Conservation (phyloP, 106 monocot species). For the Dactylorhiza incarnata region DNA sequence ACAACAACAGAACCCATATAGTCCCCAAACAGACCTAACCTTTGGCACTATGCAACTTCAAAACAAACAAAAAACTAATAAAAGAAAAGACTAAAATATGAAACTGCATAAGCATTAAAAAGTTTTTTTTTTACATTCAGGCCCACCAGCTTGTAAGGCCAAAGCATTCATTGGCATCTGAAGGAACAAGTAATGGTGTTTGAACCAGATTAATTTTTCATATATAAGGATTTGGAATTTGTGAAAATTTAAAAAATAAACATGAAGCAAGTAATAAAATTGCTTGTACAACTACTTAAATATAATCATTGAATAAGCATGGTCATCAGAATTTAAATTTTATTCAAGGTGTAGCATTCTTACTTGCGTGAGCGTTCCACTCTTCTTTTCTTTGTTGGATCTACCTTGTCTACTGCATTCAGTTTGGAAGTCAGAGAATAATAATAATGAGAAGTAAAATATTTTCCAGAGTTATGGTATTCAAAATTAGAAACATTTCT, state of each 20-base stretch:
- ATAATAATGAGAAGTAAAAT: no score
- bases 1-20: no score
- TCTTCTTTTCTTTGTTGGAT: slow-evolving; percentile 63
- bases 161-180: neutral
- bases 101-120: no score
- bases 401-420: slow-evolving; percentile 44
- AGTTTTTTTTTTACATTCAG: no score
- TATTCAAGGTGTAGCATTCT: slow-evolving; percentile 12
- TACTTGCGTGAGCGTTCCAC: slow-evolving; percentile 76
- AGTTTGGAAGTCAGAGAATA: neutral
- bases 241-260: neutral
- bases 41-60: no score
- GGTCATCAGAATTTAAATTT: neutral
- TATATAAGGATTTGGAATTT: neutral
- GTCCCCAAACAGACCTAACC: no score
- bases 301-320: neutral
- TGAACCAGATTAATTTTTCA: neutral
- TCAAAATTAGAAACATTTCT: neutral
- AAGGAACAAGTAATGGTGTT: neutral
- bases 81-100: no score
- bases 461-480: neutral
- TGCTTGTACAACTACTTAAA: neutral
- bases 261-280: neutral
- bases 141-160: no score
- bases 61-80: no score